Conservation (phyloP, 2,329 filamentous ascomycete genomes). For the Annulohypoxylon truncatum region DNA sequence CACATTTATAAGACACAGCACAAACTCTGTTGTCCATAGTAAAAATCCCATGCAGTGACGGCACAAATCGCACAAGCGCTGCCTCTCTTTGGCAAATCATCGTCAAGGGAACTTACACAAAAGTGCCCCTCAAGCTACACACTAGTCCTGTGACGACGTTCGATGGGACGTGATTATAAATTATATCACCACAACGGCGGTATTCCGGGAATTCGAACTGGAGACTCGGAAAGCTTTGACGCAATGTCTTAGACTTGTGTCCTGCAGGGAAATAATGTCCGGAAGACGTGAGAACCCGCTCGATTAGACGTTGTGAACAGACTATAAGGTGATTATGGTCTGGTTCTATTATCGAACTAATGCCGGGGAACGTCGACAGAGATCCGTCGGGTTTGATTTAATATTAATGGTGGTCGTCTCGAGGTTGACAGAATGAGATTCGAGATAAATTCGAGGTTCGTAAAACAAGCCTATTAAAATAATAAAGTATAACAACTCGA, state of each 20-base stretch:
- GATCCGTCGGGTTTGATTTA: not conserved
- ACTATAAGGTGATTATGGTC: constrained; percentile 8
- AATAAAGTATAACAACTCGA: constrained; percentile 27
- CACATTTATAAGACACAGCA: constrained; percentile 4
- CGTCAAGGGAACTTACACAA: constrained; percentile 34
- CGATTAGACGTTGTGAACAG: constrained; percentile 24
- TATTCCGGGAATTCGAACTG: constrained; percentile 15
- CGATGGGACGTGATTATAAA: constrained; percentile 20
- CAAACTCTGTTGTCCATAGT: constrained; percentile 6
- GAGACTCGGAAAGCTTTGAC: constrained; percentile 16
- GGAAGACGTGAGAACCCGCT: constrained; percentile 38
- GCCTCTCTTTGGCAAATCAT: constrained; percentile 26
- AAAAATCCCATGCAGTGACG: constrained; percentile 14
- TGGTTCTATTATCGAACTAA: constrained; percentile 5
- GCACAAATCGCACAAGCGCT: constrained; percentile 22
- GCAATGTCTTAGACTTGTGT: constrained; percentile 16
- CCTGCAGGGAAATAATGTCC: constrained; percentile 30
- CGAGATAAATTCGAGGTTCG: constrained; percentile 10
- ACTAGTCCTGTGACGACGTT: constrained; percentile 28
- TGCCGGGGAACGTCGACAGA: not conserved
- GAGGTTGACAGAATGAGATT: constrained; percentile 7
- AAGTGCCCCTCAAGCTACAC: constrained; percentile 10
- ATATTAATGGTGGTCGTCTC: constrained; percentile 3
- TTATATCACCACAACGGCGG: constrained; percentile 22
- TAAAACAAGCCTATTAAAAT: constrained; percentile 31